These are phyloP conservation scores for Aschersonia sp. DNA, from an alignment of 2,329 filamentous ascomycete species.

Conservation along the genomic window DNA sequence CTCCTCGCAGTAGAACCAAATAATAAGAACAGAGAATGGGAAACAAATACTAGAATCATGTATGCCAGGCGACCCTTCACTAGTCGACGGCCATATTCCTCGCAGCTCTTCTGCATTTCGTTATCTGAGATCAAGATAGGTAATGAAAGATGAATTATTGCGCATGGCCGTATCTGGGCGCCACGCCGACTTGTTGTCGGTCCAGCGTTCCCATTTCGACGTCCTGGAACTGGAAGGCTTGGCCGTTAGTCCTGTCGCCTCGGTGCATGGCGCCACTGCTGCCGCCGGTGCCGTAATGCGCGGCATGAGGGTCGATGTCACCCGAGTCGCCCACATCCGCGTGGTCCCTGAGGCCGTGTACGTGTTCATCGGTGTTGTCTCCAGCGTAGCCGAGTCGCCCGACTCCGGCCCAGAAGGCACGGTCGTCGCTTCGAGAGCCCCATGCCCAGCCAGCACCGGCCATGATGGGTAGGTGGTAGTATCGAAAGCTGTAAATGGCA, in stretches of 20 bases:
- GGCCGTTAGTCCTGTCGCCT: not conserved
- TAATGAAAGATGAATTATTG: not conserved
- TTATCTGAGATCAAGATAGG: not conserved
- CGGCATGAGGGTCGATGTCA: conserved; percentile 8
- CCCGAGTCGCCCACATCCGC: conserved; percentile 12
- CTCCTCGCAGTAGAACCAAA: no score
- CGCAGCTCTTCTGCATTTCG: no score
- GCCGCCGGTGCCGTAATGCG: not conserved
- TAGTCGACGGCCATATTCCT: no score
- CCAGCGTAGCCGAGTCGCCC: conserved; percentile 41
- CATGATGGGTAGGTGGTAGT: conserved; percentile 68
- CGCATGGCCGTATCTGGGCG: not conserved
- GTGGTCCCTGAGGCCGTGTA: conserved; percentile 7
- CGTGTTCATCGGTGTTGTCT: conserved; percentile 21
- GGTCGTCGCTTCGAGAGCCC: conserved; percentile 58
- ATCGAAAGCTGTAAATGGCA: conserved; percentile 64
- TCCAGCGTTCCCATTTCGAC: conserved; percentile 15
- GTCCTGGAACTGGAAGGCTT: conserved; percentile 12
- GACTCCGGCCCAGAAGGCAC: conserved; percentile 68
- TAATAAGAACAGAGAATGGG: no score
- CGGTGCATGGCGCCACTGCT: conserved; percentile 1
- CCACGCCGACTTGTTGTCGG: not conserved
- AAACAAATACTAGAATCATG: no score
- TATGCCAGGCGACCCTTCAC: no score
- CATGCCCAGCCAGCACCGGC: conserved; percentile 78